These are phyloP conservation scores for Plantago lanceolata DNA, from an alignment of 305 asterid genomes.

Conservation along the genomic window DNA sequence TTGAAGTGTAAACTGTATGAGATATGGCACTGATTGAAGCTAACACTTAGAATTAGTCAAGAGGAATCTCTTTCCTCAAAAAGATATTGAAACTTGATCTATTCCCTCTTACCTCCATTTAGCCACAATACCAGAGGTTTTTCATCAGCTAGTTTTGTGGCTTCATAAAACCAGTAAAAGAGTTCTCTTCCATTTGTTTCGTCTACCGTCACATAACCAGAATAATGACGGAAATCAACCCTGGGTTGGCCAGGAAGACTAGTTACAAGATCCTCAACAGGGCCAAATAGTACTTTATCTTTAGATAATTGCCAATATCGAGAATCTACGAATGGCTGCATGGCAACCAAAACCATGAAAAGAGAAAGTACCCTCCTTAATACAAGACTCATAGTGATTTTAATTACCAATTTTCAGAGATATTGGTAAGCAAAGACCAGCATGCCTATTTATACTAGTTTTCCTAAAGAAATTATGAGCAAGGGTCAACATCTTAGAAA, in stretches of 20 bases:
- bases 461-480: conserved; percentile 25
- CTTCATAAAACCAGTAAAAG: conserved; percentile 93
- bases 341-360: conserved; percentile 30
- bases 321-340: conserved; percentile 38
- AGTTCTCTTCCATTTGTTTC: conserved; percentile 71
- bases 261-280: conserved; percentile 50
- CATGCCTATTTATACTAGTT: conserved; percentile 47
- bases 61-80: background rate
- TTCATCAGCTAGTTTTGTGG: conserved; percentile 41
- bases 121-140: conserved; percentile 94
- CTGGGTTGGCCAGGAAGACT: conserved; percentile 74
- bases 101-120: conserved; percentile 69
- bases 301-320: conserved; percentile 38
- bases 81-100: background rate
- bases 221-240: conserved; percentile 61
- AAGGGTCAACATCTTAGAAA: conserved; percentile 24
- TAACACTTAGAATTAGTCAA: background rate
- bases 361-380: conserved; percentile 31
- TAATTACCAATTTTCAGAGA: conserved; percentile 23
- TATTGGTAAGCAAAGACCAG: conserved; percentile 28
- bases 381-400: conserved; percentile 34
- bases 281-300: conserved; percentile 28
- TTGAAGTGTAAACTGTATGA: background rate
- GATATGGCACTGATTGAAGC: background rate
- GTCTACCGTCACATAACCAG: conserved; percentile 72